phyloP scores from a whole-genome alignment of 2,329 filamentous ascomycete species.

The Esteya vermicola region DNA sequence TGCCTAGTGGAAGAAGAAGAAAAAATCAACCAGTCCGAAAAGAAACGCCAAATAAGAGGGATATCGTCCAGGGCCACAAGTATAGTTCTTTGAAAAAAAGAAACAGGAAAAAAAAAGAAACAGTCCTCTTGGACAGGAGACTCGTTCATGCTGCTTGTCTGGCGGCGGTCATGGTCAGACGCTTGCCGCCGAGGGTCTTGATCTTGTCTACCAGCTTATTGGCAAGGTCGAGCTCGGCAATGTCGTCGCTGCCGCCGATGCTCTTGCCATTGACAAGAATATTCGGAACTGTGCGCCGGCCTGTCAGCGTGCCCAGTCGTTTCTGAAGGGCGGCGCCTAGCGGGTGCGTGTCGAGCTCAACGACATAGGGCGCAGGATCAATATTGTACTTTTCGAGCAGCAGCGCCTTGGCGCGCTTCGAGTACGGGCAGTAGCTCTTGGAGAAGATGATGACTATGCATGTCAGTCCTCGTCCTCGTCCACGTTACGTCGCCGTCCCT shows the following conservation, averaged over 20 bases:
- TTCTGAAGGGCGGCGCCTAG: slow-evolving; percentile 61
- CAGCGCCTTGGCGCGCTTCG: slow-evolving; percentile 70
- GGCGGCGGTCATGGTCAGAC: slow-evolving; percentile 37
- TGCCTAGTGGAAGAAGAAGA: no score
- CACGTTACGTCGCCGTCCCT: not conserved
- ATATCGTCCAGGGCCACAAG: no score
- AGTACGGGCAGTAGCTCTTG: slow-evolving; percentile 83
- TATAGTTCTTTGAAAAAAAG: no score
- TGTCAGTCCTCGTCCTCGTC: not conserved
- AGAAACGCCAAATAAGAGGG: no score
- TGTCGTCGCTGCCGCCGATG: slow-evolving; percentile 82
- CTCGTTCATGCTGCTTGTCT: slow-evolving; percentile 16
- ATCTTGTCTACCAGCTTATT: slow-evolving; percentile 59
- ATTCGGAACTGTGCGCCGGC: slow-evolving; percentile 79
- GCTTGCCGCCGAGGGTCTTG: slow-evolving; percentile 57
- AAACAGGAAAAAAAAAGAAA: not conserved
- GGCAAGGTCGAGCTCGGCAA: slow-evolving; percentile 54
- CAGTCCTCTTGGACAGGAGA: no score
- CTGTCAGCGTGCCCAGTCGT: slow-evolving; percentile 57
- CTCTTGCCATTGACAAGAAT: slow-evolving; percentile 76
- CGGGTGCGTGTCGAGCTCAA: slow-evolving; percentile 76
- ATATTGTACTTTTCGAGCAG: slow-evolving; percentile 77
- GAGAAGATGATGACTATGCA: slow-evolving; percentile 80
- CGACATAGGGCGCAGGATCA: slow-evolving; percentile 67
- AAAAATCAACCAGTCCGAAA: no score